These are phyloP conservation scores for Suillus subluteus DNA, from an alignment of 768 basidiomycete species.

Conservation along the genomic window DNA sequence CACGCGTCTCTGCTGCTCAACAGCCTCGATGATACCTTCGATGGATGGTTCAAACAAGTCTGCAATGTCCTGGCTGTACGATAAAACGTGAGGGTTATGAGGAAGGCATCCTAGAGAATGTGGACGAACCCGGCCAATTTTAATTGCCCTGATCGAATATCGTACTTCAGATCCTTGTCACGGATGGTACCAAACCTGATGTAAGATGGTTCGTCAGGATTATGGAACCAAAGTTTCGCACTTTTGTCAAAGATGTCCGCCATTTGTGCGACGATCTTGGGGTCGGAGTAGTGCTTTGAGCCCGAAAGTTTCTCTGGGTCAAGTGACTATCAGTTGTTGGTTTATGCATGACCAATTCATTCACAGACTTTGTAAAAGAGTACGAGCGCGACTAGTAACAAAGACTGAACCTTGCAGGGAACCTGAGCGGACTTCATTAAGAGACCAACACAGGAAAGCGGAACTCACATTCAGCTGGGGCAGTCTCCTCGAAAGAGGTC, in stretches of 20 bases:
- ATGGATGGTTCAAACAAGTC: constrained; percentile 48
- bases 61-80: constrained; percentile 37
- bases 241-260: constrained; percentile 37
- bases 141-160: constrained; percentile 41
- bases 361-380: constrained; percentile 32
- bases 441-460: neutral
- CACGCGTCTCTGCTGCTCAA: constrained; percentile 32
- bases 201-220: constrained; percentile 36
- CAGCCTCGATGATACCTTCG: constrained; percentile 36
- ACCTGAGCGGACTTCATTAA: constrained; percentile 27
- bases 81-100: neutral
- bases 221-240: constrained; percentile 44
- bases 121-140: constrained; percentile 39
- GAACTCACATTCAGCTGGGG: constrained; percentile 32
- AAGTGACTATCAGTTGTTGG: neutral
- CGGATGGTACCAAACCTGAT: constrained; percentile 41
- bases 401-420: constrained; percentile 41
- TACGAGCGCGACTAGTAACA: constrained; percentile 34
- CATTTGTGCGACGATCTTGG: constrained; percentile 37
- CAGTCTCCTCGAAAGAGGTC: constrained; percentile 38
- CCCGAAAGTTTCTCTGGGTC: constrained; percentile 30
- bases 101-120: neutral
- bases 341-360: neutral
- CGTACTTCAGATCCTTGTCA: constrained; percentile 36
- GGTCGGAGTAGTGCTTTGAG: constrained; percentile 29